These are phyloP conservation scores for Colletotrichum orchidophilum DNA, from an alignment of 2,329 filamentous ascomycete genomes.

Conservation along the genomic window DNA sequence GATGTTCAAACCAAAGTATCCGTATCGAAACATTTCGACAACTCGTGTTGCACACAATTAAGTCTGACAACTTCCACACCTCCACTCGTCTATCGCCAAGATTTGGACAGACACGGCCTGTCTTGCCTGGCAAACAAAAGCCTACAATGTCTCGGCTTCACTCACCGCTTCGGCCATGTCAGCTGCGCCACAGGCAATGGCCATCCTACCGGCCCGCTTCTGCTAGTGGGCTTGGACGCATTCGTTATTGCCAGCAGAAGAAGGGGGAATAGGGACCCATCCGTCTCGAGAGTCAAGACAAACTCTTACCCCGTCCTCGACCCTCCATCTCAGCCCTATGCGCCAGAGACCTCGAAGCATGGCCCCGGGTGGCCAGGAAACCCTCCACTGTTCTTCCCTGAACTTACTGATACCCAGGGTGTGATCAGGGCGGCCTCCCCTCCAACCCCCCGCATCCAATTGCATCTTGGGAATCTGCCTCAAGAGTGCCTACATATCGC, in stretches of 20 bases:
- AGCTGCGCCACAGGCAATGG: conserved; percentile 28
- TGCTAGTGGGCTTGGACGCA: conserved; percentile 11
- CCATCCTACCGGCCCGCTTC: conserved; percentile 23
- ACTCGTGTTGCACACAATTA: neutral
- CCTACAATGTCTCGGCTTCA: conserved; percentile 14
- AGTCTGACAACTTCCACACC: neutral
- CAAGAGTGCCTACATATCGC: conserved; percentile 17
- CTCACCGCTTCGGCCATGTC: conserved; percentile 29
- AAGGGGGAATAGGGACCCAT: neutral
- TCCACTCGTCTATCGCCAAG: neutral
- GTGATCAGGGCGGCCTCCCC: conserved; percentile 19
- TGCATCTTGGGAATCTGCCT: neutral
- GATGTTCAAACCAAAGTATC: neutral
- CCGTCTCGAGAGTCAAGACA: neutral
- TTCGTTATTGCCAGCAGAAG: neutral
- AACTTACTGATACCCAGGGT: neutral
- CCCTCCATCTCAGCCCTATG: conserved; percentile 33
- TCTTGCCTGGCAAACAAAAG: neutral
- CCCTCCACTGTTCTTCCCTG: neutral
- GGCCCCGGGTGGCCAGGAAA: neutral
- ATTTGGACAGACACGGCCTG: neutral
- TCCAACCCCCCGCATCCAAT: conserved; percentile 5
- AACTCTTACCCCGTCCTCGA: neutral
- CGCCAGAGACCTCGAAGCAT: neutral
- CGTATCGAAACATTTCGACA: neutral